These are phyloP conservation scores for Neofusicoccum ribis DNA, from an alignment of 2,329 filamentous ascomycete species.

Conservation along the genomic window DNA sequence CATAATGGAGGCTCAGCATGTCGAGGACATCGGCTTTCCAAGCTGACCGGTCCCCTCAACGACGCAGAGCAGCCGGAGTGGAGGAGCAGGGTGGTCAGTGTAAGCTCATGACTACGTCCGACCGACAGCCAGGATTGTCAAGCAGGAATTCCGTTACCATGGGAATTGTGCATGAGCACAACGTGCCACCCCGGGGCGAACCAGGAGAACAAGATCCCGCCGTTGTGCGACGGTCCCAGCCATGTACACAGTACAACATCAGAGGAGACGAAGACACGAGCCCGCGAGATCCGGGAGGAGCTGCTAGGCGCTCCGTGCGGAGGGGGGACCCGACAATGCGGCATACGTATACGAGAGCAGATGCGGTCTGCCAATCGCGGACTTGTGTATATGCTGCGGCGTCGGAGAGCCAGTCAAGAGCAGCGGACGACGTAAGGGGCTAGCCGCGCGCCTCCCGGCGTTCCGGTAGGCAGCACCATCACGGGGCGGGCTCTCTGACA, in stretches of 20 bases:
- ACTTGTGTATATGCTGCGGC: background rate
- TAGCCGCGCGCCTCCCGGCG: conserved; percentile 5
- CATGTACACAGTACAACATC: background rate
- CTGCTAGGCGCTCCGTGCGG: background rate
- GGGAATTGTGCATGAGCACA: conserved; percentile 17
- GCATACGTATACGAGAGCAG: background rate
- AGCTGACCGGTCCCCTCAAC: background rate
- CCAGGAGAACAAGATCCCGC: background rate
- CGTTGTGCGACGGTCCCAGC: background rate
- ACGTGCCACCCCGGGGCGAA: conserved; percentile 11
- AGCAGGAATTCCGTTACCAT: conserved; percentile 4
- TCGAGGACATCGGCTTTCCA: background rate
- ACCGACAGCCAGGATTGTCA: background rate
- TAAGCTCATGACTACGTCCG: background rate
- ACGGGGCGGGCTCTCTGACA: background rate
- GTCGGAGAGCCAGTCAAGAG: background rate
- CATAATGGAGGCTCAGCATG: background rate
- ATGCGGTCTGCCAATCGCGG: background rate
- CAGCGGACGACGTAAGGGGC: background rate
- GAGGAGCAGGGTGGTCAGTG: background rate
- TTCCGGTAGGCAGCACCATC: background rate
- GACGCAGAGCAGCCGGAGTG: background rate
- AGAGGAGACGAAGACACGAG: background rate
- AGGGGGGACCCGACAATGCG: background rate
- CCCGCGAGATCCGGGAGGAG: conserved; percentile 7